Evolutionary conservation across 176 grass and related monocot species (phyloP).

Genomic region (Canna indica): DNA sequence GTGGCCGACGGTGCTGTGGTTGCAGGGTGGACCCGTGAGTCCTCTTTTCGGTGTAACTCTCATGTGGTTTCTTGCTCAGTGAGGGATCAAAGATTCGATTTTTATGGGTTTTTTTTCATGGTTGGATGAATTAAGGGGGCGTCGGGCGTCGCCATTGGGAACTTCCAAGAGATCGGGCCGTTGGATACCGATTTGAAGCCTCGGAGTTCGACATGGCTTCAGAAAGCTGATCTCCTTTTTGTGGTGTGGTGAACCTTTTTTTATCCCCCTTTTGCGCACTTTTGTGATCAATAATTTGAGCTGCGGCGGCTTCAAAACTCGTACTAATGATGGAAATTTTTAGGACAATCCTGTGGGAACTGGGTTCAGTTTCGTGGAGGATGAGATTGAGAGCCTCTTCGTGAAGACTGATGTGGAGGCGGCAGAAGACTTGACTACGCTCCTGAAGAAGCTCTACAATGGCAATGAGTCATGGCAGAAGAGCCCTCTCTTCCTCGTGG

Average conservation of each 20-base stretch:
- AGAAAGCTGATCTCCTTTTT: slow-evolving; percentile 70
- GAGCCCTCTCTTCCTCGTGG: slow-evolving; percentile 62
- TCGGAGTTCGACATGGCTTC: slow-evolving; percentile 68
- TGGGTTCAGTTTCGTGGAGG: slow-evolving; percentile 82
- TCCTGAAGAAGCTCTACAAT: slow-evolving; percentile 38
- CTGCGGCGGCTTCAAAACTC: not conserved
- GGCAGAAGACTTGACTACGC: slow-evolving; percentile 33
- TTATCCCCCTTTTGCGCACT: not conserved
- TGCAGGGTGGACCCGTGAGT: slow-evolving; percentile 72
- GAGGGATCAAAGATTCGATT: not conserved
- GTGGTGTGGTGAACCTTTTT: slow-evolving; percentile 25
- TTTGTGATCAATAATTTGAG: not conserved
- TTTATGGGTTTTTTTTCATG: not conserved
- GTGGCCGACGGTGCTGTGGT: slow-evolving; percentile 74
- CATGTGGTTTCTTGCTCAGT: not conserved
- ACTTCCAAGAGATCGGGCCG: slow-evolving; percentile 71
- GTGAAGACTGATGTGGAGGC: slow-evolving; percentile 52
- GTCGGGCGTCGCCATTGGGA: slow-evolving; percentile 41
- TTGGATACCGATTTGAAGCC: slow-evolving; percentile 45
- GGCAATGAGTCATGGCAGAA: slow-evolving; percentile 29
- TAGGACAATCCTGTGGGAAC: slow-evolving; percentile 90
- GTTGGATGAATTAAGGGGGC: not conserved
- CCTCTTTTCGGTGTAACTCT: not conserved
- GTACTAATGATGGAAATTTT: not conserved
- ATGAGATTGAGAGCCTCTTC: slow-evolving; percentile 41